Percentiles rank a stretch among this genome's conserved stretches.
Evolutionary conservation across 768 basidiomycete species (phyloP).

Genomic region (Mycena alexandri): DNA sequence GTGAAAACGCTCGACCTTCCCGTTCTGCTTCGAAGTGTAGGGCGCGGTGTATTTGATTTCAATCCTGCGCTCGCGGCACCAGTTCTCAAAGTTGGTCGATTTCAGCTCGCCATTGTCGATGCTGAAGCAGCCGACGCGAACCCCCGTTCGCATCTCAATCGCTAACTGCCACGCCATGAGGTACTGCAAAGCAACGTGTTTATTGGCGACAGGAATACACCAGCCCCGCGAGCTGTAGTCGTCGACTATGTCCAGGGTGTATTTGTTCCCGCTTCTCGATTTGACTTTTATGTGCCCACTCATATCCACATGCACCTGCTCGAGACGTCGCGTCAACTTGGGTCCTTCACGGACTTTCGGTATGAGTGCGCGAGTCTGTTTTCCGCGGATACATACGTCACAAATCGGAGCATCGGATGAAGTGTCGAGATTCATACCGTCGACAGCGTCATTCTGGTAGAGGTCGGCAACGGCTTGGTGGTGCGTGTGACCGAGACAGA

Average conservation of each 20-base stretch:
- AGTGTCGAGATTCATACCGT: constrained; percentile 6
- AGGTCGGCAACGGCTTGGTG: constrained; percentile 3
- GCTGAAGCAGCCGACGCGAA: constrained; percentile 30
- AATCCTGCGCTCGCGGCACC: constrained; percentile 31
- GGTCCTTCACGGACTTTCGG: constrained; percentile 45
- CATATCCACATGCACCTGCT: constrained; percentile 50
- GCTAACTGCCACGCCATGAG: constrained; percentile 47
- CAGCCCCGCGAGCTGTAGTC: constrained; percentile 46
- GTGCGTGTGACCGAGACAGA: constrained; percentile 6
- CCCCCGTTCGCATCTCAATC: constrained; percentile 40
- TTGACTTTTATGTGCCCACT: constrained; percentile 40
- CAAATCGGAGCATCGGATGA: background rate
- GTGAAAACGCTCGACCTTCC: constrained; percentile 52
- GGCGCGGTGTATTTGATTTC: constrained; percentile 44
- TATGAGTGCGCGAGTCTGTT: constrained; percentile 50
- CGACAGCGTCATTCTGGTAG: background rate
- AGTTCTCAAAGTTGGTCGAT: constrained; percentile 20
- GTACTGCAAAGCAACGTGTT: constrained; percentile 40
- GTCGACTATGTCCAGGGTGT: constrained; percentile 52
- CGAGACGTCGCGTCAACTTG: constrained; percentile 43
- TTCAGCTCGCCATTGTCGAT: constrained; percentile 44
- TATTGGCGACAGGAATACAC: constrained; percentile 48
- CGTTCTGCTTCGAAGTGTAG: constrained; percentile 52
- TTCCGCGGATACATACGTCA: constrained; percentile 51
- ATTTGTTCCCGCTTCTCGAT: constrained; percentile 43